Evolutionary conservation across 2,329 filamentous ascomycete species (phyloP).

Genomic region (Microsporum canis): DNA sequence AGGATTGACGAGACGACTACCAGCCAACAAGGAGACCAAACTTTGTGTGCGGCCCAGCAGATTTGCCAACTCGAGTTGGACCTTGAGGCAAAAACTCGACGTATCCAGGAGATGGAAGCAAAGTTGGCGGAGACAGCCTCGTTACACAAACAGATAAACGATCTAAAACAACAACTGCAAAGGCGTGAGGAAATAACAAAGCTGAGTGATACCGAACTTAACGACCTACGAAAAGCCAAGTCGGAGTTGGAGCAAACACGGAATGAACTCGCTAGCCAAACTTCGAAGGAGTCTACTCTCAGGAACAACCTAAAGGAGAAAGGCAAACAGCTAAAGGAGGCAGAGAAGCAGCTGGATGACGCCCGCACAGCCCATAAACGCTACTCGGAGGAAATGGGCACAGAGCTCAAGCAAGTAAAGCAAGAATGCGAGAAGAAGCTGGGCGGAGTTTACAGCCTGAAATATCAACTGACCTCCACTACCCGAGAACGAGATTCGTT

Average conservation of each 20-base stretch:
- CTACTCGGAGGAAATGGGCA: constrained; percentile 27
- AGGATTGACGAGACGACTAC: not conserved
- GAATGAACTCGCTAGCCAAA: not conserved
- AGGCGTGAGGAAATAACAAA: not conserved
- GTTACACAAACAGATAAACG: not conserved
- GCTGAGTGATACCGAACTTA: constrained; percentile 13
- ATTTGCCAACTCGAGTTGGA: constrained; percentile 30
- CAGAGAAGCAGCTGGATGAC: constrained; percentile 24
- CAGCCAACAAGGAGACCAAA: constrained; percentile 16
- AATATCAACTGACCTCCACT: constrained; percentile 24
- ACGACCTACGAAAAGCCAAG: constrained; percentile 16
- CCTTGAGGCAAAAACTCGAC: constrained; percentile 23
- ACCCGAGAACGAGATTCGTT: constrained; percentile 26
- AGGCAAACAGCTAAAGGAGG: constrained; percentile 26
- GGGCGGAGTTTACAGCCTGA: constrained; percentile 27
- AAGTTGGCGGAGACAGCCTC: not conserved
- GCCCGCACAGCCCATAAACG: constrained; percentile 23
- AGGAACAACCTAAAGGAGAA: constrained; percentile 26
- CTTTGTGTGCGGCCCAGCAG: constrained; percentile 28
- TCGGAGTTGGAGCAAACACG: constrained; percentile 11
- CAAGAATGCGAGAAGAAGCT: constrained; percentile 26
- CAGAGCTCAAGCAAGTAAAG: constrained; percentile 28
- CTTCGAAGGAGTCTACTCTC: not conserved
- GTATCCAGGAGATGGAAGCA: constrained; percentile 13
- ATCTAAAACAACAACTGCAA: not conserved